phyloP scores from a whole-genome alignment of 2,329 filamentous ascomycete species.

The Ophioceras dolichostomum region DNA sequence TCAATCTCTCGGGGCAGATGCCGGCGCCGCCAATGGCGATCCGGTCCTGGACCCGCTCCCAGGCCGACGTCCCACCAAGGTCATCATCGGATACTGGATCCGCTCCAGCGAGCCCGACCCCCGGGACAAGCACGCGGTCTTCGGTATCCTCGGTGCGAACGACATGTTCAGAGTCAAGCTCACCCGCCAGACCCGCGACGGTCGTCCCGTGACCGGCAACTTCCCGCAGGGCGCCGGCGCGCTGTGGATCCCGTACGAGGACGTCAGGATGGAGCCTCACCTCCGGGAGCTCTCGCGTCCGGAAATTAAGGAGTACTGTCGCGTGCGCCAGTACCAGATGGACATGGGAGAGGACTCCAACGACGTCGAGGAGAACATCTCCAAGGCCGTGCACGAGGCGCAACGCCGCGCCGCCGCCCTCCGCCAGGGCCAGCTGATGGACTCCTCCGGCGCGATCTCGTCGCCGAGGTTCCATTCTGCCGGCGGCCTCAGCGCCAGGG shows the following conservation, averaged over 20 bases:
- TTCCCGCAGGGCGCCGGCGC: conserved; percentile 48
- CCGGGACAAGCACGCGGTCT: conserved; percentile 47
- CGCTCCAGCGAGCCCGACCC: conserved; percentile 33
- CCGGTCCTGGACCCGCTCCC: conserved; percentile 26
- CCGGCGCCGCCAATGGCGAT: conserved; percentile 3
- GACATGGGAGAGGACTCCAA: conserved; percentile 37
- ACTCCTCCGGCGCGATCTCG: too few species aligned
- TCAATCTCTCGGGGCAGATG: too few species aligned
- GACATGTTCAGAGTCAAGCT: conserved; percentile 56
- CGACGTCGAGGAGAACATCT: conserved; percentile 36
- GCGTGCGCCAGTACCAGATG: conserved; percentile 46
- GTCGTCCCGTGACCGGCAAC: conserved; percentile 44
- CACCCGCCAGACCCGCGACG: conserved; percentile 46
- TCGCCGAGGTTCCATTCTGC: too few species aligned
- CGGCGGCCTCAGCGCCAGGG: too few species aligned
- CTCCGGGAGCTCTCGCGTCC: conserved; percentile 34
- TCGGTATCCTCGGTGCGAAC: conserved; percentile 48
- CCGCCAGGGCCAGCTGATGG: too few species aligned
- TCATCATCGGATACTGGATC: conserved; percentile 47
- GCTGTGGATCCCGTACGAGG: conserved; percentile 50
- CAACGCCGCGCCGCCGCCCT: conserved; percentile 16
- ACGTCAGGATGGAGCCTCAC: conserved; percentile 46
- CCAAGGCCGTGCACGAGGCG: conserved; percentile 37
- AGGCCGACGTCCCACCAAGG: conserved; percentile 42
- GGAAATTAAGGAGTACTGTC: conserved; percentile 53